Evolutionary conservation across 495 filamentous ascomycete genomes (phyloP), one percentile per base, ranked within the genome.

Genomic region (Hypomontagnella submonticulosa): DNA sequence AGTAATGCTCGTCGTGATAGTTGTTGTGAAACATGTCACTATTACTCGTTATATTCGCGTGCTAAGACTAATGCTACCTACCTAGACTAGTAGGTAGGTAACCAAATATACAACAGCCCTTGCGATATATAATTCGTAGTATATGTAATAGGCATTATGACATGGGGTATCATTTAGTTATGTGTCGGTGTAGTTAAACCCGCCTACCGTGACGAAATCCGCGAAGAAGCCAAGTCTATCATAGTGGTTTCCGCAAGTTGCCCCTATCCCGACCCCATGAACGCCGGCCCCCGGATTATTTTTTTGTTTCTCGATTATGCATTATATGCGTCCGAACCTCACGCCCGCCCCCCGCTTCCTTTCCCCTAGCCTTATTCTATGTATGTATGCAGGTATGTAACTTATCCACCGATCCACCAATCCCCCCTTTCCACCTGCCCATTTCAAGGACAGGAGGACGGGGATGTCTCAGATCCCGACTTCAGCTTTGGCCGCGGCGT

Each of bases 181-280:
- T 27, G 23, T 27, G 23, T 27, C 23, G 23, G 23, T 27, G 23
- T 36, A 37, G 32, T 50, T 50, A 50, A 27, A 36, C 47, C 32
- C 7, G 47, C 30, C 47, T 36, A 50, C 30, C 30, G 30, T 34
- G 44, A 56, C 20, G 23, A 50, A 51, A 61, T 67, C 63, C 57
- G 63, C 34, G 63, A 57, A 64, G 61, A 57, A 57, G 37, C 52
- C 44, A 61, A 46, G 32, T 66, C 62, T 60, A 67, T 44, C 63
- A 55, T 12, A 34, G 12, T 23, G 15, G 13, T 41, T 33, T 52
- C 32, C 47, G 38, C 0, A 37, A 53, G 30, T 54, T n/a, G n/a
- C 54, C 61, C 54, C 4, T 5, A 38, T 38, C 40, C 57, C 37
- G 51, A 10, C 50, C 46, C 37, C 20, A 46, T 42, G 19, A 60